These are phyloP conservation scores for Poronia punctata DNA, from an alignment of 495 filamentous ascomycete genomes.

Conservation along the genomic window DNA sequence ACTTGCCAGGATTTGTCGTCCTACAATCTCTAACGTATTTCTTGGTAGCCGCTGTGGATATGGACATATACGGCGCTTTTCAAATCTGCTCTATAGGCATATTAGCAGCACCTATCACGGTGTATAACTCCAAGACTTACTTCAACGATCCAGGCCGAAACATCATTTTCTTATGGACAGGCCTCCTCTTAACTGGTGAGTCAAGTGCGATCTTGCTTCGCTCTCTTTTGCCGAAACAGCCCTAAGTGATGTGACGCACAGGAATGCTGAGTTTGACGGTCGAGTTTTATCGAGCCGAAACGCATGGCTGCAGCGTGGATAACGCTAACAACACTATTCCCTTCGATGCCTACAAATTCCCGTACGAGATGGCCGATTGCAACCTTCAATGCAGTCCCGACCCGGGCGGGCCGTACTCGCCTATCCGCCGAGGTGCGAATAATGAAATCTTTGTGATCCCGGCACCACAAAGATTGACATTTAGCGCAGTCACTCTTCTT, in stretches of 20 bases:
- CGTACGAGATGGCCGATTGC: constrained; percentile 30
- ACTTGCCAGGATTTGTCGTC: constrained; percentile 5
- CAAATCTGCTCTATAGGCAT: constrained; percentile 57
- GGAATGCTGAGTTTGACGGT: constrained; percentile 51
- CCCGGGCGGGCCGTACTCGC: constrained; percentile 40
- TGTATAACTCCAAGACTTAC: constrained; percentile 50
- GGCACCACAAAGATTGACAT: constrained; percentile 39
- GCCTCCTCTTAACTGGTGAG: constrained; percentile 48
- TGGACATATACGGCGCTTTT: constrained; percentile 59
- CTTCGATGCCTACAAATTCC: constrained; percentile 25
- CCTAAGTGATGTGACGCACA: constrained; percentile 15
- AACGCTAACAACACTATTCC: constrained; percentile 32
- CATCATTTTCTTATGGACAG: constrained; percentile 55
- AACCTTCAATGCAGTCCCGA: constrained; percentile 34
- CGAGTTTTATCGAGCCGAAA: constrained; percentile 47
- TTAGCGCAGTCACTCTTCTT: constrained; percentile 48
- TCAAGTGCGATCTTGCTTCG: neutral
- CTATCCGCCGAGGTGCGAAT: constrained; percentile 39
- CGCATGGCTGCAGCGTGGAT: constrained; percentile 33
- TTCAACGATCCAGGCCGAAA: constrained; percentile 54
- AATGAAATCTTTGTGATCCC: constrained; percentile 53
- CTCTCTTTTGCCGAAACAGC: neutral
- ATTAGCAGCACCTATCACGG: constrained; percentile 50
- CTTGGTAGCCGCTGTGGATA: constrained; percentile 47
- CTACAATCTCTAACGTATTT: neutral